Conservation (phyloP, 2,329 filamentous ascomycete genomes). For the Verticillium dahliae region DNA sequence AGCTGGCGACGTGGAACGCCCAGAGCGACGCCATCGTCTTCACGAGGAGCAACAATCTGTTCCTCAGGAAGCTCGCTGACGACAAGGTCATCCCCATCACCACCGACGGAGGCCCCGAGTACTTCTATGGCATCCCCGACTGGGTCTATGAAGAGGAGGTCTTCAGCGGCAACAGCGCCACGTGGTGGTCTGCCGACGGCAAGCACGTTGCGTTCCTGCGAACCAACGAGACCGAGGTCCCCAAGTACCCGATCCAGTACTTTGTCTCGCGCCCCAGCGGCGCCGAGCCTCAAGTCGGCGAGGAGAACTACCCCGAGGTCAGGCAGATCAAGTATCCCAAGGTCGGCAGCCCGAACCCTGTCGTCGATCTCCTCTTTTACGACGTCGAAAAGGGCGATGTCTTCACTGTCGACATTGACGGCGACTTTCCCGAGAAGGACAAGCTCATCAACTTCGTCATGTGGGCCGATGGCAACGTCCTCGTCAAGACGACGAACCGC, state of each 20-base stretch:
- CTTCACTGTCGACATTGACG: constrained; percentile 72
- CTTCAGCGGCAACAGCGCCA: constrained; percentile 65
- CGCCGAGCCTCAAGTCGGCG: constrained; percentile 55
- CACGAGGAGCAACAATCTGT: constrained; percentile 86
- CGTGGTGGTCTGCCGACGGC: constrained; percentile 82
- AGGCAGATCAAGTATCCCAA: constrained; percentile 96
- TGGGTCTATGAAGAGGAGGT: constrained; percentile 90
- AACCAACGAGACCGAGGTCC: constrained; percentile 84
- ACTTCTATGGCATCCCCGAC: constrained; percentile 94
- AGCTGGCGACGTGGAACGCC: constrained; percentile 87
- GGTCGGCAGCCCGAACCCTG: constrained; percentile 86
- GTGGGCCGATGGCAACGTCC: constrained; percentile 79
- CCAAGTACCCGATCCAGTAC: constrained; percentile 89
- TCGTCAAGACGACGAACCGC: constrained; percentile 89
- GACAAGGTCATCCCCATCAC: constrained; percentile 67
- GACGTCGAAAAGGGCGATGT: constrained; percentile 70
- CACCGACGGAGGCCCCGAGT: constrained; percentile 74
- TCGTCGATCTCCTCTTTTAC: constrained; percentile 83
- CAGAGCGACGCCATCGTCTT: constrained; percentile 83
- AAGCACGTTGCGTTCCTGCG: constrained; percentile 76
- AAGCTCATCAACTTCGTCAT: constrained; percentile 88
- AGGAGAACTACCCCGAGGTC: constrained; percentile 87
- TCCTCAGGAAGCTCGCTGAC: constrained; percentile 55
- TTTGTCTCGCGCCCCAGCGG: constrained; percentile 84
- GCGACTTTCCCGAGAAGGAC: constrained; percentile 73